Conservation (phyloP, 2,329 filamentous ascomycete genomes). For the Cucurbitaria berberidis region DNA sequence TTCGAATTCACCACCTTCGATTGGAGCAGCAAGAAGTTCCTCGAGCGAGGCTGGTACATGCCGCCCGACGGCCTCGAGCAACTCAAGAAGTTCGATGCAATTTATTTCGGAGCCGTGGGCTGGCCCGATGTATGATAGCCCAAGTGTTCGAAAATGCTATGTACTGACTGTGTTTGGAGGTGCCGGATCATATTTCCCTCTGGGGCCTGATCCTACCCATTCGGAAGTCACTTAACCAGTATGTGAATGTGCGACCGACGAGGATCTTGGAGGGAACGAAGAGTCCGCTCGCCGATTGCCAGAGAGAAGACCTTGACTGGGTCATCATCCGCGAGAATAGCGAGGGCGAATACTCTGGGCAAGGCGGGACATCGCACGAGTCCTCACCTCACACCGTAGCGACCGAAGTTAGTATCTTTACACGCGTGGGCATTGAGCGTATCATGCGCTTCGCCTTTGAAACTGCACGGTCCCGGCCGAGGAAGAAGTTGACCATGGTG, state of each 20-base stretch:
- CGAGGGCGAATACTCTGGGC: constrained; percentile 57
- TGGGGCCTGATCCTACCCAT: constrained; percentile 73
- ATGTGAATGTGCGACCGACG: constrained; percentile 68
- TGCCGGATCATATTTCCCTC: constrained; percentile 71
- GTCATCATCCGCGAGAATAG: constrained; percentile 57
- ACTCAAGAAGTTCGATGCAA: constrained; percentile 60
- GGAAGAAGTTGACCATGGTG: constrained; percentile 58
- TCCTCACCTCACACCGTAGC: constrained; percentile 50
- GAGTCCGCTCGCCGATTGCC: constrained; percentile 49
- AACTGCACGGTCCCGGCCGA: constrained; percentile 51
- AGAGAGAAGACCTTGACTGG: constrained; percentile 53
- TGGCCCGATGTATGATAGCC: constrained; percentile 64
- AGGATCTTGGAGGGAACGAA: constrained; percentile 52
- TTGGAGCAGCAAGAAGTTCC: constrained; percentile 57
- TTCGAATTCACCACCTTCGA: constrained; percentile 61
- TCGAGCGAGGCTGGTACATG: constrained; percentile 61
- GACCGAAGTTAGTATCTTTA: constrained; percentile 57
- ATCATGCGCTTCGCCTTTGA: constrained; percentile 58
- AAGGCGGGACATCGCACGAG: constrained; percentile 53
- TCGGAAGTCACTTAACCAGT: constrained; percentile 70
- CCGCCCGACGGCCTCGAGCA: constrained; percentile 58
- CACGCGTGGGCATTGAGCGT: constrained; percentile 53
- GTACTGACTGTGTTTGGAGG: no score
- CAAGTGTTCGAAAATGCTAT: no score
- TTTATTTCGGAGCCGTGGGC: constrained; percentile 66